Evolutionary conservation across 495 filamentous ascomycete genomes (phyloP).

Genomic region (Aspergillus sclerotioniger): DNA sequence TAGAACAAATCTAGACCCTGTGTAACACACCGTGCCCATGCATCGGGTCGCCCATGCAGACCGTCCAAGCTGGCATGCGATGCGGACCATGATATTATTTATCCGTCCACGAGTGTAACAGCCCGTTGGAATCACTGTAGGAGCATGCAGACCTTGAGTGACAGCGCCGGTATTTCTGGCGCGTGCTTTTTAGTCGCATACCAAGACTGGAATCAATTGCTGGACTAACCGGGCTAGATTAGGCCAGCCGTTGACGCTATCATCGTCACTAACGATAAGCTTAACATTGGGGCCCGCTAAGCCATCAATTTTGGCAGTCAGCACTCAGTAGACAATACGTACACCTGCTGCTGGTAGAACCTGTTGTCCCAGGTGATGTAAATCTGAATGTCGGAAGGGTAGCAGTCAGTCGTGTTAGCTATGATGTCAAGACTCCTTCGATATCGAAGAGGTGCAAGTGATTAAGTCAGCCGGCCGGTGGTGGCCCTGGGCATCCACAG

Average conservation of each 20-base stretch:
- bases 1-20: not conserved
- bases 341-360: not conserved
- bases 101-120: constrained; percentile 3
- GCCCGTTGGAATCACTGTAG: not conserved
- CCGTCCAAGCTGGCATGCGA: not conserved
- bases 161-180: not conserved
- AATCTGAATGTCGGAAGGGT: not conserved
- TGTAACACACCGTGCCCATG: not conserved
- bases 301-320: not conserved
- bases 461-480: constrained; percentile 2
- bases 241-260: not conserved
- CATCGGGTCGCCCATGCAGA: not conserved
- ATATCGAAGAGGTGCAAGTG: not conserved
- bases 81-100: not conserved
- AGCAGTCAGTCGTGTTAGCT: not conserved
- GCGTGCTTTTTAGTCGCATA: not conserved
- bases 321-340: not conserved
- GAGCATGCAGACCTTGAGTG: not conserved
- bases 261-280: constrained; percentile 6
- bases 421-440: constrained; percentile 1
- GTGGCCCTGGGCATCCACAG: not conserved
- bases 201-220: not conserved
- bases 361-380: not conserved
- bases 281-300: constrained; percentile 1
- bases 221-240: not conserved